Percentiles rank a stretch among this genome's conserved stretches.
These are phyloP conservation scores for Canavalia ensiformis DNA, from an alignment of 306 rosid species.

Conservation along the genomic window DNA sequence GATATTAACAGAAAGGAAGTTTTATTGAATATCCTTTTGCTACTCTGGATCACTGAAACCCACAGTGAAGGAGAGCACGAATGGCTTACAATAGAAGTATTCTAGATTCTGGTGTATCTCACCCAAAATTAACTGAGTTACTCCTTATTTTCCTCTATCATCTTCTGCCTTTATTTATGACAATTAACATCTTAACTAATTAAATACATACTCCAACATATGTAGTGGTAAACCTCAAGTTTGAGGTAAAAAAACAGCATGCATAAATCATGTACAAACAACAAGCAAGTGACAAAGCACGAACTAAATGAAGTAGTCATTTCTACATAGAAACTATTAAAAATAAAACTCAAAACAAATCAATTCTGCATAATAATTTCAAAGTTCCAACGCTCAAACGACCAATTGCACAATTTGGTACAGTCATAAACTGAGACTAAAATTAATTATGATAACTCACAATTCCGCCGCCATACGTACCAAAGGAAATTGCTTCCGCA, in stretches of 20 bases:
- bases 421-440: not conserved
- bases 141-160: too few species aligned
- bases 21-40: too few species aligned
- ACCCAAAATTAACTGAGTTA: too few species aligned
- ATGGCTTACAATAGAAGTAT: too few species aligned
- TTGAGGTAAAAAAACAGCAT: not conserved
- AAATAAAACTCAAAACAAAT: not conserved
- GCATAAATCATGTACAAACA: not conserved
- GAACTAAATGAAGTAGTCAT: not conserved
- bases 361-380: not conserved
- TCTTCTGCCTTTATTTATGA: too few species aligned
- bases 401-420: not conserved
- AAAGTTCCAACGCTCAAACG: not conserved
- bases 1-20: too few species aligned
- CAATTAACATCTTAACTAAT: too few species aligned
- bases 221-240: not conserved
- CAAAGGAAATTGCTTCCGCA: not conserved
- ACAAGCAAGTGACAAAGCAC: not conserved
- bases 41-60: too few species aligned
- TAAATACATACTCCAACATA: too few species aligned
- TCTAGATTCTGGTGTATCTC: too few species aligned
- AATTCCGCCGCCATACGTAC: not conserved
- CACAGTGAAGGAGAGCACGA: too few species aligned
- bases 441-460: not conserved
- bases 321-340: not conserved